Conservation (phyloP, 2,329 filamentous ascomycete species). For the Magnaporthales sp. region DNA sequence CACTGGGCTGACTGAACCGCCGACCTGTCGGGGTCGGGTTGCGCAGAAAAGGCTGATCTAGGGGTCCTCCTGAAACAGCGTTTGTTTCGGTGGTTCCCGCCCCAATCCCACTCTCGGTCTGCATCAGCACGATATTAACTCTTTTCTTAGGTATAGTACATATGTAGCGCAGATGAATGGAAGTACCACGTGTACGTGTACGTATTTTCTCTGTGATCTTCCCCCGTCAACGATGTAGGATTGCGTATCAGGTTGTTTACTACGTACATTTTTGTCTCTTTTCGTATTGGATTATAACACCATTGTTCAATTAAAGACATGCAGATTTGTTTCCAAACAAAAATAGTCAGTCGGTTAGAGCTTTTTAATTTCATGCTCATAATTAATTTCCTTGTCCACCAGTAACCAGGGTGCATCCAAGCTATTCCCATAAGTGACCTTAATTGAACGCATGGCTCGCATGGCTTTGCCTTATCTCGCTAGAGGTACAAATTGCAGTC, state of each 20-base stretch:
- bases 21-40: background rate
- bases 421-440: background rate
- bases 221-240: too few relatives aligned
- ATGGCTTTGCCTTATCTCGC: background rate
- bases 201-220: too few relatives aligned
- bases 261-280: too few relatives aligned
- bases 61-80: background rate
- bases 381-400: background rate
- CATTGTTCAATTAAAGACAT: too few relatives aligned
- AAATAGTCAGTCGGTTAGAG: background rate
- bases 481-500: background rate
- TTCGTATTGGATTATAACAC: too few relatives aligned
- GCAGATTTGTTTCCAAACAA: too few relatives aligned
- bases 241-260: too few relatives aligned
- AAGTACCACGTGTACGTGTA: too few relatives aligned
- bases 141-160: too few relatives aligned
- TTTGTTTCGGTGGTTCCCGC: constrained; percentile 1
- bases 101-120: background rate
- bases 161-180: too few relatives aligned
- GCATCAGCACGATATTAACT: background rate
- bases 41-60: constrained; percentile 1
- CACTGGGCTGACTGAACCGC: background rate
- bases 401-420: background rate
- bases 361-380: background rate
- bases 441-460: background rate